Conservation (phyloP, 2,329 filamentous ascomycete genomes). For the Catunica adiposa region DNA sequence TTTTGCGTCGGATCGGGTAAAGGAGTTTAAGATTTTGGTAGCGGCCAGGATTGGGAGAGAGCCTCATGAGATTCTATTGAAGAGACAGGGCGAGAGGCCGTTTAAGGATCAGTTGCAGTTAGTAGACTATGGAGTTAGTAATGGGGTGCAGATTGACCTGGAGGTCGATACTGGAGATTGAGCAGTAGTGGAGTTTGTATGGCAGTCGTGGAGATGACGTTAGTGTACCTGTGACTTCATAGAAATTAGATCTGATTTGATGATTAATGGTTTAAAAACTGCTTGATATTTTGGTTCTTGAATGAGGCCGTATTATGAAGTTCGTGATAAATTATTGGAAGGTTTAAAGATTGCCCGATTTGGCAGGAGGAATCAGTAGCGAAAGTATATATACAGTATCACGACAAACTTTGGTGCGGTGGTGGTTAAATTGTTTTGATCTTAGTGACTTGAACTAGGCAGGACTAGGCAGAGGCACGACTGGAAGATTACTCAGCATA, state of each 20-base stretch:
- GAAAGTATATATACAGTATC: not conserved
- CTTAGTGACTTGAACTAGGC: not conserved
- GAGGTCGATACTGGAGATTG: slow-evolving; percentile 46
- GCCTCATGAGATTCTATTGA: slow-evolving; percentile 79
- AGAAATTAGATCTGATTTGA: not conserved
- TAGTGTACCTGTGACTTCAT: not conserved
- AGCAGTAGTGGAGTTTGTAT: slow-evolving; percentile 16
- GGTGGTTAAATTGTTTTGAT: not conserved
- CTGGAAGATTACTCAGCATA: not conserved
- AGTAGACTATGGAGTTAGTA: slow-evolving; percentile 86
- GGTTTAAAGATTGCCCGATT: not conserved
- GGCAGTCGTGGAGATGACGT: not conserved
- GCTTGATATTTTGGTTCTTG: not conserved
- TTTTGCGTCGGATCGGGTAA: slow-evolving; percentile 66
- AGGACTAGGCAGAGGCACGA: not conserved
- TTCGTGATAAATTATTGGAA: not conserved
- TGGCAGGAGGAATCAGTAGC: not conserved
- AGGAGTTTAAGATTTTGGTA: slow-evolving; percentile 80
- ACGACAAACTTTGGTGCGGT: not conserved
- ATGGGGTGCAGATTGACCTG: slow-evolving; percentile 58
- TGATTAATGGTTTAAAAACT: too few relatives aligned
- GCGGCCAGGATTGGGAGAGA: slow-evolving; percentile 77
- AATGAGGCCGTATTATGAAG: not conserved
- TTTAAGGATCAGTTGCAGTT: slow-evolving; percentile 83
- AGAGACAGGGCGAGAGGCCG: slow-evolving; percentile 78